Conservation (phyloP, 805 yeast species). For the Candida vartiovaarae region DNA sequence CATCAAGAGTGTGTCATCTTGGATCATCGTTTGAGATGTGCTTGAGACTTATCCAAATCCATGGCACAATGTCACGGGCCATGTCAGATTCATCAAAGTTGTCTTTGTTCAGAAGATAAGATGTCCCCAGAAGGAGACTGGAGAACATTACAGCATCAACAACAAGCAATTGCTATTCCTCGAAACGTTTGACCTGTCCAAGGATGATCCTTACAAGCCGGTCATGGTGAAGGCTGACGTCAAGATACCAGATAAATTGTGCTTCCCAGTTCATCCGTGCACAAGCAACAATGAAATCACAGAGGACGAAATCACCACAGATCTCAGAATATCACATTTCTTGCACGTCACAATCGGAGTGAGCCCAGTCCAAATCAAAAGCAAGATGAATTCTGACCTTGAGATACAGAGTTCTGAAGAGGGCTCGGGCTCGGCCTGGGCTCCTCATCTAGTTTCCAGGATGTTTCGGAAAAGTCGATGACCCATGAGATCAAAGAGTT, state of each 20-base stretch:
- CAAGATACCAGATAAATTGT: slow-evolving; percentile 6
- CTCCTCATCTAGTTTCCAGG: no score
- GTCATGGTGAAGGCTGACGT: slow-evolving; percentile 5
- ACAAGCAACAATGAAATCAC: slow-evolving; percentile 8
- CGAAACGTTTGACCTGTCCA: not conserved
- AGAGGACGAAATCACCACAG: not conserved
- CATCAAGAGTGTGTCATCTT: slow-evolving; percentile 11
- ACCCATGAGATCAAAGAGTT: no score
- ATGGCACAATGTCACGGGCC: not conserved
- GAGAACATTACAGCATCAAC: not conserved
- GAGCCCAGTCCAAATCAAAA: slow-evolving; percentile 1
- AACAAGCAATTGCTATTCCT: not conserved
- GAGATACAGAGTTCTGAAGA: no score
- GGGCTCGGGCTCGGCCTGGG: no score
- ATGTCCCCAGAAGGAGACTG: slow-evolving; percentile 5
- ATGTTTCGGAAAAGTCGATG: no score
- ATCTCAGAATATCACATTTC: slow-evolving; percentile 10
- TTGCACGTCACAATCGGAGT: slow-evolving; percentile 7
- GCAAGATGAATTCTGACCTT: no score
- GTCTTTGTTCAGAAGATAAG: slow-evolving; percentile 11
- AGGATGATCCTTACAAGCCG: slow-evolving; percentile 6
- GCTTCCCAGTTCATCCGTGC: slow-evolving; percentile 11
- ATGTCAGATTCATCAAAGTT: slow-evolving; percentile 10
- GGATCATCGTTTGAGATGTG: slow-evolving; percentile 8
- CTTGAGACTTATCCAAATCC: slow-evolving; percentile 4